Evolutionary conservation across 73 alveolate species (phyloP).

Genomic region (Paramecium tetraurelia): DNA sequence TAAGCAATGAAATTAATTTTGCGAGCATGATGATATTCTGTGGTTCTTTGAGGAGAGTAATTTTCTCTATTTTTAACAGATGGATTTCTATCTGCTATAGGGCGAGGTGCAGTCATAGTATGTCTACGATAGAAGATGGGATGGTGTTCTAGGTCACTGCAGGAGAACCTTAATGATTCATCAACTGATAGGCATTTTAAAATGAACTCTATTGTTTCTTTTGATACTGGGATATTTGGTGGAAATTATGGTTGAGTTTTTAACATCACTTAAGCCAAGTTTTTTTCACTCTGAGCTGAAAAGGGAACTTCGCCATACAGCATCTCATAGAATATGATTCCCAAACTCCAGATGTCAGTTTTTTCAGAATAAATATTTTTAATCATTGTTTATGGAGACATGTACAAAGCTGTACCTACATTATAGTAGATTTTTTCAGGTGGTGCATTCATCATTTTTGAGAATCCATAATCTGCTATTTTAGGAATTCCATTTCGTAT

Average conservation of each 20-base stretch:
- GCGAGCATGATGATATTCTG: constrained; percentile 1
- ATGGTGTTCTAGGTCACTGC: constrained; percentile 28
- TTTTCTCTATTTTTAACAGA: neutral
- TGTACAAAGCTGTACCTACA: constrained; percentile 61
- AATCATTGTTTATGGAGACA: constrained; percentile 63
- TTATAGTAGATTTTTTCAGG: constrained; percentile 45
- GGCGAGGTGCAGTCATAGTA: constrained; percentile 28
- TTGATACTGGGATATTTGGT: neutral
- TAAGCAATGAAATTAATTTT: neutral
- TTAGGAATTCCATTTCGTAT: constrained; percentile 53
- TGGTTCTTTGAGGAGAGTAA: neutral
- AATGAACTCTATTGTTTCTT: neutral
- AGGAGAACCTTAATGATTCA: neutral
- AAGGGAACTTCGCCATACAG: constrained; percentile 50
- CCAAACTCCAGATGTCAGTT: constrained; percentile 60
- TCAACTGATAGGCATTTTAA: constrained; percentile 12
- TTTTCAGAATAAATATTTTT: constrained; percentile 52
- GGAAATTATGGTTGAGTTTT: constrained; percentile 22
- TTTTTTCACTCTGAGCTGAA: constrained; percentile 13
- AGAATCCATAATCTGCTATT: constrained; percentile 61
- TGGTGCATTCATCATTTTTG: constrained; percentile 56
- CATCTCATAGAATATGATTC: constrained; percentile 63
- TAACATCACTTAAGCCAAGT: neutral
- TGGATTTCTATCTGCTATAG: neutral
- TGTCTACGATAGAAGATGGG: constrained; percentile 14